These are phyloP conservation scores for Zopfia rhizophila DNA, from an alignment of 2,329 filamentous ascomycete genomes.

Conservation along the genomic window DNA sequence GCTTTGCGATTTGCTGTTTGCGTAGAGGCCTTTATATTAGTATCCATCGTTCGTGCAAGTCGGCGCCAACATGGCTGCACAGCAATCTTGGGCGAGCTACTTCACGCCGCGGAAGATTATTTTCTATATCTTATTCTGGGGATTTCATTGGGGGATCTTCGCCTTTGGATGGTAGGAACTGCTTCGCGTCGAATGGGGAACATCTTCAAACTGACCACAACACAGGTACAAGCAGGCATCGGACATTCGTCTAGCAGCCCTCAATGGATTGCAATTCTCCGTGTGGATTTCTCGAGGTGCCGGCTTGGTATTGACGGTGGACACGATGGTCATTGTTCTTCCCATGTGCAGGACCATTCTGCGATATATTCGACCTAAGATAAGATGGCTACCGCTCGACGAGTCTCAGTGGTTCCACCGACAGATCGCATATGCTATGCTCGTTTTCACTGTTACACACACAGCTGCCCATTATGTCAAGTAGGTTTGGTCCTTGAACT, in stretches of 20 bases:
- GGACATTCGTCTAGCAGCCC: slow-evolving; percentile 74
- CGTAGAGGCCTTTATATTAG: slow-evolving; percentile 19
- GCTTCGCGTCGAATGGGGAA: background rate
- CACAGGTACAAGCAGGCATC: slow-evolving; percentile 80
- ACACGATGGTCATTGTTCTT: slow-evolving; percentile 87
- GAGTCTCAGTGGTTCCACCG: slow-evolving; percentile 98
- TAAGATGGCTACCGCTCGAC: slow-evolving; percentile 90
- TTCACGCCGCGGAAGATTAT: slow-evolving; percentile 76
- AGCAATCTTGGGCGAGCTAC: slow-evolving; percentile 45
- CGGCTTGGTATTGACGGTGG: slow-evolving; percentile 83
- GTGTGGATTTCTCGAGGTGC: slow-evolving; percentile 98
- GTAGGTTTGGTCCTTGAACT: slow-evolving; percentile 66
- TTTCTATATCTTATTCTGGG: slow-evolving; percentile 86
- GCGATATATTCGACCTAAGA: slow-evolving; percentile 83
- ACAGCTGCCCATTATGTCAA: slow-evolving; percentile 91
- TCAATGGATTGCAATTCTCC: slow-evolving; percentile 86
- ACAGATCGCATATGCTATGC: slow-evolving; percentile 88
- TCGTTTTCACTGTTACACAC: slow-evolving; percentile 84
- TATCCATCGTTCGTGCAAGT: slow-evolving; percentile 8
- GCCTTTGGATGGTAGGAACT: slow-evolving; percentile 80
- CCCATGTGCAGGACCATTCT: slow-evolving; percentile 95
- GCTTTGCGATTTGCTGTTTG: slow-evolving; percentile 20
- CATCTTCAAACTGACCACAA: slow-evolving; percentile 32
- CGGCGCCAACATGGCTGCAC: slow-evolving; percentile 24
- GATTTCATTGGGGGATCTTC: slow-evolving; percentile 81